Evolutionary conservation across 1,139 yeast species (phyloP), one percentile per base, ranked within the genome.

Genomic region (Nakaseomyces delphensis): DNA sequence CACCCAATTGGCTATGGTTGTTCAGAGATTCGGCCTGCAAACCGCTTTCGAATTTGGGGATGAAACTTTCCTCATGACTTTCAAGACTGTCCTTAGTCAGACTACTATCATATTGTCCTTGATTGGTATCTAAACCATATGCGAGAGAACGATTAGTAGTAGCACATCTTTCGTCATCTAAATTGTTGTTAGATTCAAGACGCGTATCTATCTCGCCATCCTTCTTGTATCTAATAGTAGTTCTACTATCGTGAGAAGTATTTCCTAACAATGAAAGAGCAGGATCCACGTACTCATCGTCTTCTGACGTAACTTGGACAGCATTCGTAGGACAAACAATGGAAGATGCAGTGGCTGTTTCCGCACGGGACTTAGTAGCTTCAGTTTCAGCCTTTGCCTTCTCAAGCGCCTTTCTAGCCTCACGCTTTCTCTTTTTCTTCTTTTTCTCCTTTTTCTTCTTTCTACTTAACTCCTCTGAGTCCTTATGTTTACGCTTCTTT

Each of bases 381-480:
- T 13, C 31, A 13, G 31, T 11, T 6, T 33, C 27, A n/a, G 15
- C 36, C 4, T 37, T 8, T 7, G 18, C 24, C 10, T n/a, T 21
- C 13, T 38, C 13, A 28, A 19, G 18, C 29, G 18, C 24, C 10
- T n/a, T 21, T 10, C 29, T 16, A 28, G 27, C 24, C 29, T 38
- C 21, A n/a, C 19, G 27, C 20, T 38, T 21, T 24, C 14, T 20
- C 36, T 38, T 38, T 20, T 38, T 29, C 18, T 38, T 29, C 28
- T 19, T 28, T 14, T 38, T 29, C 21, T 29, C 21, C 11, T 36
- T 13, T 13, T 25, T 10, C 23, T 37, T 37, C 27, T 27, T 35
- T 15, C 15, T 38, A 4, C 20, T 29, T 15, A 15, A n/a, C 16
- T 38, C 30, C 5, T 21, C 36, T 5, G n/a, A 16, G 10, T 38